Evolutionary conservation across 306 rosid species (phyloP), one percentile per base, ranked within the genome.

Genomic region (Ziziphus jujuba): DNA sequence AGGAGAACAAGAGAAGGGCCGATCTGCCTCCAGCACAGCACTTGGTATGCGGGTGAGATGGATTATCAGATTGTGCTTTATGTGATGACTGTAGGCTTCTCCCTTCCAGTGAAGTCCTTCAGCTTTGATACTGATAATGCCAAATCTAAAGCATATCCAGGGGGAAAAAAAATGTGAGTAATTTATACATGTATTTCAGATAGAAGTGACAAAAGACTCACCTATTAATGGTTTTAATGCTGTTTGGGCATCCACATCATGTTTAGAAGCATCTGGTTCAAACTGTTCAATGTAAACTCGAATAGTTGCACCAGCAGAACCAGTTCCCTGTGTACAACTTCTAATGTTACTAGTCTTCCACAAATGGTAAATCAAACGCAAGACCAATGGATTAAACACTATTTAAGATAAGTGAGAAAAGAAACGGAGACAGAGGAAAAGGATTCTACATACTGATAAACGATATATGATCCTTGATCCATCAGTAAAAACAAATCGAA

Each of bases 391-490:
- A 23, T 9, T 35, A 21, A 38, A 28, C 13, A 7, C 45, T 40
- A 40, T 40, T 40, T 10, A 40, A 40, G 12, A 40, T 9, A 40
- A 0, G 45, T 40, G 12, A 40, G 45, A 40, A 12, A 40, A 8
- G 12, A 12, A 40, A 2, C 45, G 9, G 44, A 48, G 19, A 66
- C 13, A 40, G 45, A 51, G 25, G 28, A 19, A 34, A 54, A 56
- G 55, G 64, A 4, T 11, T 25, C 31, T 15, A 14, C 65, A 5
- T 85, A 95, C 99, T 2, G 96, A 95, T 95, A 95, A 81, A 55
- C 97, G 97, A 73, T 71, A 95, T 73, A 95, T 95, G 72, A 95
- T 90, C 80, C 97, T 87, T 4, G 99, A 95, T 19, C 99, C 99
- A 77, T 95, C 99, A 0, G 92, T 82, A 61, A 90, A 95, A 82